Conservation (phyloP, 306 rosid species). For the Cotoneaster glaucophyllus region DNA sequence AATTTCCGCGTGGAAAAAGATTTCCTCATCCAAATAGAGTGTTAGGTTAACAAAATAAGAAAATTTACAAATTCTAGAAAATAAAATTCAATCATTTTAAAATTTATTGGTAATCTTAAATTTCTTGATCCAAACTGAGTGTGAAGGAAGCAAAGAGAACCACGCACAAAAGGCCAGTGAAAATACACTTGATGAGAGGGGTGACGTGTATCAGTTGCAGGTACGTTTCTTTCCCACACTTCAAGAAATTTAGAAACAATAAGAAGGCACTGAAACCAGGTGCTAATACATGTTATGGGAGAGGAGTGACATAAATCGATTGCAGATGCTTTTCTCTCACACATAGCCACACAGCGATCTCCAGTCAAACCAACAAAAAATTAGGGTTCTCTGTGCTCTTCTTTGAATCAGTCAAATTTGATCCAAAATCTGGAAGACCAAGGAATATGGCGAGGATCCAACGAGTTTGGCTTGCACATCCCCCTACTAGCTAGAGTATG, state of each 20-base stretch:
- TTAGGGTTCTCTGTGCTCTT: neutral
- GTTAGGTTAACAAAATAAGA: too few species aligned
- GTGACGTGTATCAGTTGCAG: too few species aligned
- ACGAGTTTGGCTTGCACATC: neutral
- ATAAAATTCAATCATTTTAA: too few species aligned
- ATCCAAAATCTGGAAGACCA: neutral
- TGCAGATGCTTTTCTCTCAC: neutral
- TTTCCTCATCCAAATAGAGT: too few species aligned
- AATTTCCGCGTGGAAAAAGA: too few species aligned
- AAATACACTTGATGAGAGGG: too few species aligned
- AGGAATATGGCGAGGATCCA: neutral
- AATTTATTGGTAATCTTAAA: too few species aligned
- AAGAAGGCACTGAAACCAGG: neutral
- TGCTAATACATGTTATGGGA: neutral
- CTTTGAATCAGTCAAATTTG: neutral
- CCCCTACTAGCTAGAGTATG: neutral
- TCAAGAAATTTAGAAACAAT: neutral
- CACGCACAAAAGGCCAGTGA: too few species aligned
- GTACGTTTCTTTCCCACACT: neutral
- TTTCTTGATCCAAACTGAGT: too few species aligned
- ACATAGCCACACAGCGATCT: neutral
- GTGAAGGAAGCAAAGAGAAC: too few species aligned
- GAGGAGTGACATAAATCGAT: neutral
- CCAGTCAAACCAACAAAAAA: neutral
- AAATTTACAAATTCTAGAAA: too few species aligned